phyloP scores from a whole-genome alignment of 2,329 filamentous ascomycete genomes.

The Diaporthe vexans region DNA sequence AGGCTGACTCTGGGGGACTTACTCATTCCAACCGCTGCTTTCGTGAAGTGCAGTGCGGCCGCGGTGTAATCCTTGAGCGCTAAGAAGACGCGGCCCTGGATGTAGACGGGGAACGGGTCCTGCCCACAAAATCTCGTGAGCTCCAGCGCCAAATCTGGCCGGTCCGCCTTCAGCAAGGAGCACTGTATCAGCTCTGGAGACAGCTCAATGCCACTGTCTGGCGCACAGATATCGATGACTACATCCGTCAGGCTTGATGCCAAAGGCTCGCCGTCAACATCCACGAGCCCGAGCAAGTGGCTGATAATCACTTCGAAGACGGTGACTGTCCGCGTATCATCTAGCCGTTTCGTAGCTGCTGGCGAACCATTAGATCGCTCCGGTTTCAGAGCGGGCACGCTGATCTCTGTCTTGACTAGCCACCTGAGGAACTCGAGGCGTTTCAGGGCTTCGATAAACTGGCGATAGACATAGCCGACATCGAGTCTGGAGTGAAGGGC shows the following conservation, averaged over 20 bases:
- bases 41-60: slow-evolving; percentile 83
- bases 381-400: slow-evolving; percentile 60
- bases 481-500: slow-evolving; percentile 72
- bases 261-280: slow-evolving; percentile 64
- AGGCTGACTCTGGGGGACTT: slow-evolving; percentile 56
- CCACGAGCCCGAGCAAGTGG: slow-evolving; percentile 76
- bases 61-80: slow-evolving; percentile 79
- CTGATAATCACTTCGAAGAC: slow-evolving; percentile 72
- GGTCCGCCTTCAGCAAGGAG: slow-evolving; percentile 70
- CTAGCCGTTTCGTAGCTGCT: slow-evolving; percentile 56
- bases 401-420: slow-evolving; percentile 73
- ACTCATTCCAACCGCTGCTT: slow-evolving; percentile 87
- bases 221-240: slow-evolving; percentile 74
- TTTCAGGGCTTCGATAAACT: slow-evolving; percentile 78
- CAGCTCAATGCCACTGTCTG: slow-evolving; percentile 76
- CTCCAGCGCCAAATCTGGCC: slow-evolving; percentile 72
- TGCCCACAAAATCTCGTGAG: slow-evolving; percentile 69
- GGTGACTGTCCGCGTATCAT: slow-evolving; percentile 66
- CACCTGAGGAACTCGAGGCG: slow-evolving; percentile 81
- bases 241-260: slow-evolving; percentile 75
- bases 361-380: slow-evolving; percentile 53
- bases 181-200: slow-evolving; percentile 73
- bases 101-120: slow-evolving; percentile 79
- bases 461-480: slow-evolving; percentile 78
- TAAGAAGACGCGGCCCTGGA: slow-evolving; percentile 85